Evolutionary conservation across 2,329 filamentous ascomycete genomes (phyloP), one percentile per base, ranked within the genome.

Genomic region (Fusarium sp.): DNA sequence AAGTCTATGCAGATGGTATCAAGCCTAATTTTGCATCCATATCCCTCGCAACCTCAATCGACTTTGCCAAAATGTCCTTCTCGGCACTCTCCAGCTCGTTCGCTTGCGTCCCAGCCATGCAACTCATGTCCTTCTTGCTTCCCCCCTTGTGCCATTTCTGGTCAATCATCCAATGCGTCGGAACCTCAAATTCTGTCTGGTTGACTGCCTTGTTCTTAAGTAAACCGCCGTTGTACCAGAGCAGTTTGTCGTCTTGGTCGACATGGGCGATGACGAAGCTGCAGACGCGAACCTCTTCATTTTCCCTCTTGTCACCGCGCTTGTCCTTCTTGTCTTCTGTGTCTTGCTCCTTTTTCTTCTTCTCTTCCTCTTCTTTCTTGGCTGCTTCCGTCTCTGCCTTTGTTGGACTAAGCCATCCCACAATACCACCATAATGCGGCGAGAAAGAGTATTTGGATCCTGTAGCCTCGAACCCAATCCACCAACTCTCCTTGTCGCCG

Each of bases 401-500:
- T n/a, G 35, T 37, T 8, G 41, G 46, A 6, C 48, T 45, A 15
- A 59, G 2, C 77, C 79, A 78, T 1, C 82, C 82, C 1, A 80
- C 65, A 9, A 83, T 79, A 3, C 78, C 75, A 1, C 76, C 81
- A 46, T 83, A 83, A 48, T 81, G 78, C 30, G 68, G 55, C 7
- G 81, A 79, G 57, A 83, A 82, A 3, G 74, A 70, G 50, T 82
- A 83, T 0, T 49, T 61, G 0, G 78, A 75, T 5, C 77, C 77
- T 4, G 77, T 75, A 2, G 82, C 73, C 57, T 83, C 82, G 9
- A 82, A 74, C 0, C 81, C 81, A 22, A 83, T 73, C 82, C 81
- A 83, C 75, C 77, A 83, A 1, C 76, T 80, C 63, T 83, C 82
- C 64, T 83, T 83, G 37, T 84, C 82, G 0, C 82, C 82, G 22